These are phyloP conservation scores for Plasmodium fragile DNA, from an alignment of 169 alveolate genomes.

Conservation along the genomic window DNA sequence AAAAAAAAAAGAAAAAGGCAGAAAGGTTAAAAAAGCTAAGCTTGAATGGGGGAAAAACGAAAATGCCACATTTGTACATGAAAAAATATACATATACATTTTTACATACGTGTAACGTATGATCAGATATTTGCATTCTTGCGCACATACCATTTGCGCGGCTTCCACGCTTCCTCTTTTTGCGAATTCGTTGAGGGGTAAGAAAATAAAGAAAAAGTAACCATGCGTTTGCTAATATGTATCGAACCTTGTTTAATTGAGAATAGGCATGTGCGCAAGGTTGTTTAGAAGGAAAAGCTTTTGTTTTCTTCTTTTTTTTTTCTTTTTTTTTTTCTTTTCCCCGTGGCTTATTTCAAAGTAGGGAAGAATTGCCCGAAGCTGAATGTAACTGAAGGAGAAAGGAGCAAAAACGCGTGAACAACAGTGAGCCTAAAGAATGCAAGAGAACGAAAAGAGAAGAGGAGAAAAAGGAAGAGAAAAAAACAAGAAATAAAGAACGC, in stretches of 20 bases:
- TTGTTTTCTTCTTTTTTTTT: slow-evolving; percentile 21
- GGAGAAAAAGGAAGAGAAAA: background rate
- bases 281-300: background rate
- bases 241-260: background rate
- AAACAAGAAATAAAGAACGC: background rate
- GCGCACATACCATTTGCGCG: background rate
- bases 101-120: background rate
- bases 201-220: background rate
- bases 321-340: background rate
- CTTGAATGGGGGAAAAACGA: background rate
- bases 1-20: background rate
- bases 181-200: slow-evolving; percentile 8
- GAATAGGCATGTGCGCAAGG: slow-evolving; percentile 2
- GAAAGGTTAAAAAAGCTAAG: background rate
- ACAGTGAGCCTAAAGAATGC: background rate
- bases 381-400: background rate
- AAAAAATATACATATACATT: background rate
- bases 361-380: background rate
- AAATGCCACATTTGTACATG: background rate
- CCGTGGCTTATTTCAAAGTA: background rate
- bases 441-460: slow-evolving; percentile 2
- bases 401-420: background rate
- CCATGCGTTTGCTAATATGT: background rate
- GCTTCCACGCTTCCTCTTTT: background rate
- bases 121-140: background rate